These are phyloP conservation scores for Venturia pyrina DNA, from an alignment of 2,329 filamentous ascomycete species.

Conservation along the genomic window DNA sequence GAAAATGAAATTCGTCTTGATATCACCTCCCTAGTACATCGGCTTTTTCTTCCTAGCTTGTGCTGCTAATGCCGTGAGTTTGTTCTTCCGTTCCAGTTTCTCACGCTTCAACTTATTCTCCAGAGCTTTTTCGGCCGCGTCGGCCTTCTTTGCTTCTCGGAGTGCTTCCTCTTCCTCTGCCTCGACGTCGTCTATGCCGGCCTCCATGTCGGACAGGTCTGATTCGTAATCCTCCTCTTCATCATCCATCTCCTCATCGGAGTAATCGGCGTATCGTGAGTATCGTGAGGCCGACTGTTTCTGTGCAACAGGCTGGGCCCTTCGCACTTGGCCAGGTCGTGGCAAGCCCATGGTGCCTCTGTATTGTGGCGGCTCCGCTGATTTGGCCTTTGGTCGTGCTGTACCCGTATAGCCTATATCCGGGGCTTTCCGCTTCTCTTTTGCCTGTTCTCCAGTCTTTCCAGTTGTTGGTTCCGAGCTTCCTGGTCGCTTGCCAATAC, in stretches of 20 bases:
- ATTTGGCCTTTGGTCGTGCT: slow-evolving; percentile 20
- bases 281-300: background rate
- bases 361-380: slow-evolving; percentile 7
- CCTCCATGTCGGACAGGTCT: slow-evolving; percentile 68
- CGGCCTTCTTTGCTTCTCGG: slow-evolving; percentile 54
- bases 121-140: slow-evolving; percentile 52
- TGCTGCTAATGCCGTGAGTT: slow-evolving; percentile 19
- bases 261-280: slow-evolving; percentile 3
- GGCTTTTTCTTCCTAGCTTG: slow-evolving; percentile 5
- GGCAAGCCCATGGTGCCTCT: slow-evolving; percentile 1
- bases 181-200: slow-evolving; percentile 63
- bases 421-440: slow-evolving; percentile 27
- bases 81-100: slow-evolving; percentile 28
- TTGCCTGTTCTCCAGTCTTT: slow-evolving; percentile 18
- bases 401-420: slow-evolving; percentile 33
- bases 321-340: slow-evolving; percentile 7
- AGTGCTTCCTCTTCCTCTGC: slow-evolving; percentile 58
- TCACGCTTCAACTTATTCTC: slow-evolving; percentile 50
- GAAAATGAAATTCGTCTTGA: background rate
- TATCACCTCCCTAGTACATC: background rate
- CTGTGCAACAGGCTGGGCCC: background rate
- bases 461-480: slow-evolving; percentile 7
- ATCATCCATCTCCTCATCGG: slow-evolving; percentile 1
- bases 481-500: background rate
- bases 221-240: slow-evolving; percentile 11